Base-by-base conservation (phyloP, 73 alveolate genomes). In the Tetrahymena thermophila region DNA sequence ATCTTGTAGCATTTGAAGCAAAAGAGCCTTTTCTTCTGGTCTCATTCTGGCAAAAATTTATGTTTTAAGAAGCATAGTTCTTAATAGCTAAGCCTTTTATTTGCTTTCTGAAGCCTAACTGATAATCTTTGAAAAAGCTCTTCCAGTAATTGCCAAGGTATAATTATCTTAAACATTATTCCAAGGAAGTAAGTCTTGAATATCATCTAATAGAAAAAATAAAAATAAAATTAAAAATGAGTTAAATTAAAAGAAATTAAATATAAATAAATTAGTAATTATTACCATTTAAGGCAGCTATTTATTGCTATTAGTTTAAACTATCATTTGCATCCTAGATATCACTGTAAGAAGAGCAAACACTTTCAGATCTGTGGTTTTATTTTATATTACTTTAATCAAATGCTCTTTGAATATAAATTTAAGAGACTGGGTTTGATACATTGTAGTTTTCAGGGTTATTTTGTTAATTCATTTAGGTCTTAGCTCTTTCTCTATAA, bases 31-130 rank as follows among this genome's bases (percentile, higher is more conserved):
- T 43, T 98, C 99, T 94, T 98, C 99, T 10, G 99, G 99, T 35
- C 99, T 97, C 99, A 98, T 98, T 96, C 99, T 97, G 9, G 99
- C 99, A 95, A 94, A 98, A 28, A 98, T 97, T 94, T 98, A 85
- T 35, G 98, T 97, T 94, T 97, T 97, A 37, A 93, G 94, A 40
- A 98, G 94, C n/a, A 98, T 97, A 85, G 94, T 85, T 85, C 38
- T 38, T 34, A 38, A 93, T 5, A 93, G 35, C 5, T 23, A 42
- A 40, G 56, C 84, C 58, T 50, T 95, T n/a, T 94, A 93, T 10
- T 93, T 94, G 17, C 89, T 94, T 94, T 57, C 17, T 16, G 96
- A 93, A 35, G 96, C 85, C 56, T 19, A 42, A 31, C 43, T 38
- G 31, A 83, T 56, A 25, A 97, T 93, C 37, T 57, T 94, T 40